phyloP scores from a whole-genome alignment of 257 asterid species.

The Osmanthus fragrans region DNA sequence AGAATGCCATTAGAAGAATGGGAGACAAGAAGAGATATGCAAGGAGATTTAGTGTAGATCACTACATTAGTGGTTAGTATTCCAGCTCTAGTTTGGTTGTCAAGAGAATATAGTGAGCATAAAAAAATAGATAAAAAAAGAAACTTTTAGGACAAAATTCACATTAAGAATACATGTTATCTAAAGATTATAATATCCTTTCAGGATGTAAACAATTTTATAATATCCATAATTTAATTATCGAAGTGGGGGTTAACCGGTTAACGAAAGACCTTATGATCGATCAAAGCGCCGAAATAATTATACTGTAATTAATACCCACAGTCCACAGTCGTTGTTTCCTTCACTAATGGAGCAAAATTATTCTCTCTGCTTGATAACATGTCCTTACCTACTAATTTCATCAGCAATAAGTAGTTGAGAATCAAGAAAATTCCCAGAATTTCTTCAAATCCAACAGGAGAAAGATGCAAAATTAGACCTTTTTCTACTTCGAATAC shows the following conservation, averaged over 20 bases:
- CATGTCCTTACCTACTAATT: neutral
- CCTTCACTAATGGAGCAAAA: neutral
- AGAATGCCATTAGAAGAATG: too few relatives aligned
- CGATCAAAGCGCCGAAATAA: neutral
- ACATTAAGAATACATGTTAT: neutral
- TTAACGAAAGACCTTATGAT: neutral
- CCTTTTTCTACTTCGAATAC: neutral
- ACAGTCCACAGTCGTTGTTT: neutral
- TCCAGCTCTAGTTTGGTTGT: conserved; percentile 32
- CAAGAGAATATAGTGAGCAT: neutral
- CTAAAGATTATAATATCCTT: too few relatives aligned
- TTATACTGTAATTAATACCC: neutral
- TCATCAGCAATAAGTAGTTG: neutral
- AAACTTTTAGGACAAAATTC: neutral
- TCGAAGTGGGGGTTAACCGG: neutral
- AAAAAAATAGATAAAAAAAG: neutral
- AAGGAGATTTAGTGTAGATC: neutral
- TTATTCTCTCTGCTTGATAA: neutral
- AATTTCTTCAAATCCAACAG: neutral
- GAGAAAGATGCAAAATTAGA: neutral
- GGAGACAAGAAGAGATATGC: too few relatives aligned
- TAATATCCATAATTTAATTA: too few relatives aligned
- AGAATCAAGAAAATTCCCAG: neutral
- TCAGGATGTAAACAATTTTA: too few relatives aligned
- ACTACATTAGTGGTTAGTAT: neutral